Percentiles rank a stretch among this genome's conserved stretches.
These are phyloP conservation scores for Mallotus nudiflorus DNA, from an alignment of 345 rosid genomes.

Conservation along the genomic window DNA sequence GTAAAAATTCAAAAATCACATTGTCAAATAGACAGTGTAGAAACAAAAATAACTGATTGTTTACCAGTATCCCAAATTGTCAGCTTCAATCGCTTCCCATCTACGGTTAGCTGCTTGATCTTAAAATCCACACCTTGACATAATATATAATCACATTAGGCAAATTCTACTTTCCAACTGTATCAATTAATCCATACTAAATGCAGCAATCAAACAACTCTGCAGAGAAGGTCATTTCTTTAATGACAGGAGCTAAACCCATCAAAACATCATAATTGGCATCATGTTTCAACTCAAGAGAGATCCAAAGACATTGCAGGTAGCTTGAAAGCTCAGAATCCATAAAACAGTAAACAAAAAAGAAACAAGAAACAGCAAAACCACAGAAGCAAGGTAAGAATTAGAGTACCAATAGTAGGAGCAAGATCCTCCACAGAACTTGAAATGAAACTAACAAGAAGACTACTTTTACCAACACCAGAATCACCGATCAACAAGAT, in stretches of 20 bases:
- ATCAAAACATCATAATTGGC: not conserved
- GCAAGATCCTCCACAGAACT: constrained; percentile 67
- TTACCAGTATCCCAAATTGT: constrained; percentile 98
- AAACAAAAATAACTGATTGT: constrained; percentile 8
- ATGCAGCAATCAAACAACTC: not conserved
- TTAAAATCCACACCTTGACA: constrained; percentile 90
- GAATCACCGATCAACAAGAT: constrained; percentile 97
- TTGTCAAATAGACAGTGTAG: not conserved
- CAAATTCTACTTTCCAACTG: not conserved
- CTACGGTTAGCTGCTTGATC: constrained; percentile 80
- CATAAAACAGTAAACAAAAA: not conserved
- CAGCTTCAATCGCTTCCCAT: constrained; percentile 81
- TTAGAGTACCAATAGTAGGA: constrained; percentile 76
- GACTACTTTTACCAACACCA: constrained; percentile 94
- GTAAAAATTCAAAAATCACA: not conserved
- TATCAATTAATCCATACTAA: constrained; percentile 2
- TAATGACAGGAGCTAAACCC: not conserved
- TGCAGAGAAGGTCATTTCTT: no score
- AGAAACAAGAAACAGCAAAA: not conserved
- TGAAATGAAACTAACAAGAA: constrained; percentile 95
- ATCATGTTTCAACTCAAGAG: not conserved
- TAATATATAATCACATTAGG: not conserved
- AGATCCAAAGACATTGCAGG: constrained; percentile 16
- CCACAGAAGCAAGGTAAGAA: not conserved
- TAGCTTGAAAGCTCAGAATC: not conserved